These are phyloP conservation scores for Coprinopsis marcescibilis DNA, from an alignment of 768 basidiomycete species.

Conservation along the genomic window DNA sequence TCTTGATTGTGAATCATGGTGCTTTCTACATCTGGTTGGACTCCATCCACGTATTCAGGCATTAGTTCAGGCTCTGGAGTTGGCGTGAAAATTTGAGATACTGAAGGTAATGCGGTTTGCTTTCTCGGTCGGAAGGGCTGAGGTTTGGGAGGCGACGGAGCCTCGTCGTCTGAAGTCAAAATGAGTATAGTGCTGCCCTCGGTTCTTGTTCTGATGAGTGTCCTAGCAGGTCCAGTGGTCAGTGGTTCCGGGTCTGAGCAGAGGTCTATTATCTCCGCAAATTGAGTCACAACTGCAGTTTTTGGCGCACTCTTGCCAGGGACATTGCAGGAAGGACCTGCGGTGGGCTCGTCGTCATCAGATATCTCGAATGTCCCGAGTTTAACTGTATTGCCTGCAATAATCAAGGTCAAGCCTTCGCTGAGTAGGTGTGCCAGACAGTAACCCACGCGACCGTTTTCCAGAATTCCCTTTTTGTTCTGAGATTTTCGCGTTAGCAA, in stretches of 20 bases:
- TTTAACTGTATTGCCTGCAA: slow-evolving; percentile 4
- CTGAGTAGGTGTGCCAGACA: background rate
- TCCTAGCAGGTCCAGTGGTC: background rate
- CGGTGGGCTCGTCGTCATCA: slow-evolving; percentile 15
- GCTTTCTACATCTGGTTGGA: too few relatives aligned
- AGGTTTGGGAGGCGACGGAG: background rate
- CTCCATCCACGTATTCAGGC: too few relatives aligned
- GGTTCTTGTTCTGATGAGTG: background rate
- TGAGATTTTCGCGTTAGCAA: background rate
- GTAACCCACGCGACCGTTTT: too few relatives aligned
- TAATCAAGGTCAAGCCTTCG: background rate
- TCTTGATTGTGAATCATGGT: too few relatives aligned
- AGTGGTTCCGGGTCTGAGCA: slow-evolving; percentile 18
- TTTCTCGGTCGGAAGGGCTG: too few relatives aligned
- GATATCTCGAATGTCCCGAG: slow-evolving; percentile 9
- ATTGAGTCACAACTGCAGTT: background rate
- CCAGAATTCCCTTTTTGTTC: background rate
- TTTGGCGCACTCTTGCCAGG: slow-evolving; percentile 8
- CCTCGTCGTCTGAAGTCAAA: slow-evolving; percentile 16
- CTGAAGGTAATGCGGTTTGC: too few relatives aligned
- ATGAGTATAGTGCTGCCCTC: slow-evolving; percentile 13
- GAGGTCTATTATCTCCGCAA: slow-evolving; percentile 18
- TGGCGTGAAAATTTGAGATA: too few relatives aligned
- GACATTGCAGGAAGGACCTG: too few relatives aligned
- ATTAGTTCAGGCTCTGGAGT: too few relatives aligned